Base-by-base conservation (phyloP, 148 eudicot genomes). In the Drosera capensis region DNA sequence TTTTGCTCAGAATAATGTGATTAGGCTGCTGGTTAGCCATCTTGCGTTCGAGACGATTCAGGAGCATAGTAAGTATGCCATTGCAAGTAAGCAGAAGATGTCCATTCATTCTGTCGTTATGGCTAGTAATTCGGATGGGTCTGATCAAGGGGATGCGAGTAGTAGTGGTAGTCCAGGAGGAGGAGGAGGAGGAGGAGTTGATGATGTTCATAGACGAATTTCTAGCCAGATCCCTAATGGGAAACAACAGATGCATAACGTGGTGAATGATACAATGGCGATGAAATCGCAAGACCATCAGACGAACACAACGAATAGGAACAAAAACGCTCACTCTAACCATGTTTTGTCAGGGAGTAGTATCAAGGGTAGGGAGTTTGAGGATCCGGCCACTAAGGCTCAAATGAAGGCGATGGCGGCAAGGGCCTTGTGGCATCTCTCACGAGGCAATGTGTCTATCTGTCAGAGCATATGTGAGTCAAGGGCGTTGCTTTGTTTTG, bases 381-480 rank as follows among this genome's bases (percentile, higher is more conserved):
- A 82, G 40, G 88, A 82, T 34, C 78, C 85, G 0, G 44, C 17
- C 2, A 74, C 79, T 0, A 82, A 86, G 56, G 75, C 88, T 0
- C 70, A 82, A 30, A 86, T 86, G 96, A 86, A 86, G 49, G 77
- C 82, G 1, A 76, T 82, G 96, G 68, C 94, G 0, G 82, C 94
- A 0, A 50, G 88, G 34, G 88, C 96, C 7, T 61, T 86, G 0
- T 65, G 94, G 76, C 52, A 73, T 36, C 69, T 86, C 15, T 76
- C 85, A 5, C 54, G 59, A 7, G 86, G 85, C 3, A 86, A 86
- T 6, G 77, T 70, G n/a, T 35, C 60, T 0, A 71, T 82, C 5
- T 82, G 96, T 23, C 47, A 64, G 3, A 71, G 67, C 52, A 77
- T 86, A 7, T 82, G 88, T 0, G 94, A 86, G 40, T 82, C 94